Evolutionary conservation across 2,329 filamentous ascomycete genomes (phyloP).

Genomic region (Trichoderma sp.): DNA sequence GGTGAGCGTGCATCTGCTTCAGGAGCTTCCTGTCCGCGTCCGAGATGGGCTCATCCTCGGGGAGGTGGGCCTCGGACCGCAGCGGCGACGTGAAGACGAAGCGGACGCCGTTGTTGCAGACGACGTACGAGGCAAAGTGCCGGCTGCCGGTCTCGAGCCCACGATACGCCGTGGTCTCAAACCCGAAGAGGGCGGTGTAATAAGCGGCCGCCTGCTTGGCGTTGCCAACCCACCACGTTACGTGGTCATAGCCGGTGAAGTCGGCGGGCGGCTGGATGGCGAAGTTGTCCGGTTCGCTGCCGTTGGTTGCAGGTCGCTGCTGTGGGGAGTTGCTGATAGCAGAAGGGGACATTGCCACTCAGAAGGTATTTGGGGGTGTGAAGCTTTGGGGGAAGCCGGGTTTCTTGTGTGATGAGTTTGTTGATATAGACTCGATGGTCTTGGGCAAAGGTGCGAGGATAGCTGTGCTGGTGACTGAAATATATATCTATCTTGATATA

Average conservation of each 20-base stretch:
- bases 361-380: conserved; percentile 12
- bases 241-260: conserved; percentile 86
- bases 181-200: conserved; percentile 85
- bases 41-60: conserved; percentile 58
- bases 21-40: conserved; percentile 63
- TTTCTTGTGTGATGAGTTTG: neutral
- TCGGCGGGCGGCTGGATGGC: conserved; percentile 50
- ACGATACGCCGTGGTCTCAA: conserved; percentile 75
- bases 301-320: conserved; percentile 42
- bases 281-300: conserved; percentile 47
- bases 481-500: neutral
- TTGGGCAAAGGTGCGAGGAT: neutral
- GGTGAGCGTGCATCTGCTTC: conserved; percentile 73
- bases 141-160: conserved; percentile 86
- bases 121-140: conserved; percentile 77
- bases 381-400: neutral
- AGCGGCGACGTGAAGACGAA: conserved; percentile 85
- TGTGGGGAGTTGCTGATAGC: conserved; percentile 51
- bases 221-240: conserved; percentile 96
- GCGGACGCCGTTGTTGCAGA: conserved; percentile 70
- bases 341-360: conserved; percentile 54
- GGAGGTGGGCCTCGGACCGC: conserved; percentile 55
- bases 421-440: neutral
- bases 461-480: neutral
- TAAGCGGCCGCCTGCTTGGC: conserved; percentile 91